Conservation (phyloP, 2,329 filamentous ascomycete genomes). For the Neophaeococcomyces mojaviensis region DNA sequence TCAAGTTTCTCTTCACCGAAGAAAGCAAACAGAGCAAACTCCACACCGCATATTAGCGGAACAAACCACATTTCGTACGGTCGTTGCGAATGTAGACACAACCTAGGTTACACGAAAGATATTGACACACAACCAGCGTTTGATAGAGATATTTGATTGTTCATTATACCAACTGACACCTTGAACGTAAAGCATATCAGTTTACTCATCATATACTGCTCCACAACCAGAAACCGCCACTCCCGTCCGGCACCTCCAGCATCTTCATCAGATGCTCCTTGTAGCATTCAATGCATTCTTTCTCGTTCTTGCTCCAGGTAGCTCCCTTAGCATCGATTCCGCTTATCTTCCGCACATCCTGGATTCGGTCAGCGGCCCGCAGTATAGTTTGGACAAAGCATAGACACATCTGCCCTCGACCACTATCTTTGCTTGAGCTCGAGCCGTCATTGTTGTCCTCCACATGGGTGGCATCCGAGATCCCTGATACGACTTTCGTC, state of each 20-base stretch:
- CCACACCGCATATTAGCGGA: too few relatives aligned
- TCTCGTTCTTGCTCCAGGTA: constrained; percentile 18
- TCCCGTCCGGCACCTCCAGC: constrained; percentile 3
- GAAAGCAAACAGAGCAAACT: too few relatives aligned
- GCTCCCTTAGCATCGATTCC: constrained; percentile 11
- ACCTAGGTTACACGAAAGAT: too few relatives aligned
- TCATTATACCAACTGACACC: too few relatives aligned
- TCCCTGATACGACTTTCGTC: constrained; percentile 18
- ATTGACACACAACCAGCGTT: too few relatives aligned
- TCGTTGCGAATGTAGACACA: too few relatives aligned
- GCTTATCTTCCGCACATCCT: constrained; percentile 14
- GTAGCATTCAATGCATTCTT: constrained; percentile 13
- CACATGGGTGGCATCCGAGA: constrained; percentile 23
- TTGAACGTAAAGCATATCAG: too few relatives aligned
- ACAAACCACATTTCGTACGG: too few relatives aligned
- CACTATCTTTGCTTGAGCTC: background rate
- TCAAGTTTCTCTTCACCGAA: too few relatives aligned
- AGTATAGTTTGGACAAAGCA: constrained; percentile 23
- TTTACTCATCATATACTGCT: too few relatives aligned
- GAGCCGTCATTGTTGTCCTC: constrained; percentile 7
- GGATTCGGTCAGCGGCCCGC: constrained; percentile 20
- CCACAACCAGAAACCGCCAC: constrained; percentile 7
- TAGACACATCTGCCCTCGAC: constrained; percentile 21
- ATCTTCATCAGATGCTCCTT: constrained; percentile 4
- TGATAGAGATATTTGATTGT: too few relatives aligned